A percentile compares a stretch with the other conserved stretches of the same genome.
Conservation (phyloP, 805 yeast genomes). For the Schwanniomyces vanrijiae region DNA sequence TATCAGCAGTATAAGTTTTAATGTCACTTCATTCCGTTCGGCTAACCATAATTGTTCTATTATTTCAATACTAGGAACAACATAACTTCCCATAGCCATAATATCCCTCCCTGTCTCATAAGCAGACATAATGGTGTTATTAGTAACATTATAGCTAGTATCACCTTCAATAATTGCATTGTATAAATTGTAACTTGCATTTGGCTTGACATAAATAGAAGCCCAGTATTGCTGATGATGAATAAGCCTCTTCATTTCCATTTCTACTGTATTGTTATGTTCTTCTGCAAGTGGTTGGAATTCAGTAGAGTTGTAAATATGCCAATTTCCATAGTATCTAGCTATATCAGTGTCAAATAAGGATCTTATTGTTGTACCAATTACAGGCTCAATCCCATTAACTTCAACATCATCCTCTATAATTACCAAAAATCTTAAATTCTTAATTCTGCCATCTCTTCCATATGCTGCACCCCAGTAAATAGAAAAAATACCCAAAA, state of each 20-base stretch:
- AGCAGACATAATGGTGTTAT: conserved; percentile 33
- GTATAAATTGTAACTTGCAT: conserved; percentile 43
- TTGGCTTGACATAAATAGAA: conserved; percentile 50
- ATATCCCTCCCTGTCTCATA: conserved; percentile 70
- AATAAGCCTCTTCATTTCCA: conserved; percentile 44
- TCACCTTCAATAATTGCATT: conserved; percentile 41
- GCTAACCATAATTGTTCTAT: conserved; percentile 34
- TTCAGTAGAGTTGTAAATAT: conserved; percentile 24
- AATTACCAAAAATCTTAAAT: conserved; percentile 38
- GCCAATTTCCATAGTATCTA: conserved; percentile 36
- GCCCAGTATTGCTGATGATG: conserved; percentile 65
- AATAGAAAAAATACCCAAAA: conserved; percentile 33
- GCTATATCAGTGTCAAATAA: conserved; percentile 22
- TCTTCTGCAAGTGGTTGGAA: conserved; percentile 26
- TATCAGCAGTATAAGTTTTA: conserved; percentile 15
- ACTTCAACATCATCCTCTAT: conserved; percentile 30
- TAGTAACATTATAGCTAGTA: conserved; percentile 25
- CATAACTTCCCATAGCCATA: conserved; percentile 42
- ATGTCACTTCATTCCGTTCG: conserved; percentile 22
- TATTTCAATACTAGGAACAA: conserved; percentile 38
- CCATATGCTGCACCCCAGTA: conserved; percentile 43
- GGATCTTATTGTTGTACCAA: conserved; percentile 48
- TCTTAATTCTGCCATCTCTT: conserved; percentile 26
- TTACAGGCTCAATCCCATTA: conserved; percentile 35
- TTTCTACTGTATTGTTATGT: conserved; percentile 26